A percentile compares a stretch with the other conserved stretches of the same genome.
Evolutionary conservation across 495 filamentous ascomycete genomes (phyloP).

Genomic region (Lasiosphaeria hispida): DNA sequence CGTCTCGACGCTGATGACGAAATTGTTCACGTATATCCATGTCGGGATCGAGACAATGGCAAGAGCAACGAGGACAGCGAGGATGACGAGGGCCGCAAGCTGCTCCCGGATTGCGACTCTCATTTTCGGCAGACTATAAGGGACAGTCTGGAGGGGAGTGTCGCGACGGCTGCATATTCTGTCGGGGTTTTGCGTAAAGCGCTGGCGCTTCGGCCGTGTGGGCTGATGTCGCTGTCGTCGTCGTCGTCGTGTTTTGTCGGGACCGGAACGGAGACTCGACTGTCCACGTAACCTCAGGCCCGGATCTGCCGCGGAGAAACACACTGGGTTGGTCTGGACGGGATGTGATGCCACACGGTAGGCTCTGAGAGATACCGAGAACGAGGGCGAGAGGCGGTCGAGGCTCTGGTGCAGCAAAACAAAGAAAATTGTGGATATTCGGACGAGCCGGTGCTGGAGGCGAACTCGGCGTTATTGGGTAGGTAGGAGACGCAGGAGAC

Average conservation of each 20-base stretch:
- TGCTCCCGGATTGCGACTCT: constrained; percentile 81
- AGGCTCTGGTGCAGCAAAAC: too few species aligned
- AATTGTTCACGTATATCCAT: constrained; percentile 74
- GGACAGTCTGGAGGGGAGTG: constrained; percentile 21
- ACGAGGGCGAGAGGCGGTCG: too few species aligned
- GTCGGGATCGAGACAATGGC: constrained; percentile 49
- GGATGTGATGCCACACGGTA: too few species aligned
- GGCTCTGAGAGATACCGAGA: too few species aligned
- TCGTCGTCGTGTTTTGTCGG: background rate
- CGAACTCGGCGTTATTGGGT: too few species aligned
- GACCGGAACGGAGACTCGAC: background rate
- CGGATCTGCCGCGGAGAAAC: too few species aligned
- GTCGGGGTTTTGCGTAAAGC: constrained; percentile 1
- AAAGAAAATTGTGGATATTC: too few species aligned
- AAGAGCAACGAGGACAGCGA: constrained; percentile 66
- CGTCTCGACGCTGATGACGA: constrained; percentile 61
- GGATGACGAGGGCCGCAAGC: constrained; percentile 69
- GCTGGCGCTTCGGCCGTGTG: background rate
- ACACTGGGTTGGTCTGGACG: too few species aligned
- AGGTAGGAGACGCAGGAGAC: too few species aligned
- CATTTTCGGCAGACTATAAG: constrained; percentile 56
- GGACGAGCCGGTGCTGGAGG: too few species aligned
- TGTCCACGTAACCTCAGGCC: too few species aligned
- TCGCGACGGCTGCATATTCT: constrained; percentile 26
- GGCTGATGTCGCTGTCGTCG: background rate